These are phyloP conservation scores for Xanthoceras sorbifolium DNA, from an alignment of 345 rosid genomes.

Conservation along the genomic window DNA sequence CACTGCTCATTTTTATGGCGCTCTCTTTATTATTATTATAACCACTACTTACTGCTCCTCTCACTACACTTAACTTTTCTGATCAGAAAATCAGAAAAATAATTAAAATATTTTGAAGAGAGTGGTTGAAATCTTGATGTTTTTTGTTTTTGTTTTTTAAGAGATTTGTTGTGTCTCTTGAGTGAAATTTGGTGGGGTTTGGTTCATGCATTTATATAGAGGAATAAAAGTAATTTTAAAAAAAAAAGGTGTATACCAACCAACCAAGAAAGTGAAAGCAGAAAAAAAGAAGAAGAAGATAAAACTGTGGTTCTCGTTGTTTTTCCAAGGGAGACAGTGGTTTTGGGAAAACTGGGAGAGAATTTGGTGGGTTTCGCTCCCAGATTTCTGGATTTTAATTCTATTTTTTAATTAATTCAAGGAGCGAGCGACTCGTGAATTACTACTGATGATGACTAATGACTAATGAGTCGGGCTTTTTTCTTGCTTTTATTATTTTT, in stretches of 20 bases:
- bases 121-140: too few species aligned
- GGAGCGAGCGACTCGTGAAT: not conserved
- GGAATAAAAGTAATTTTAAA: too few species aligned
- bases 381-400: conserved; percentile 7
- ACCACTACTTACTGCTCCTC: too few species aligned
- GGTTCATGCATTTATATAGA: not conserved
- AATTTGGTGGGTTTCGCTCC: conserved; percentile 4
- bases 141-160: too few species aligned
- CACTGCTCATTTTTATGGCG: conserved; percentile 21
- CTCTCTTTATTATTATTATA: not conserved
- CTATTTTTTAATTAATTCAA: conserved; percentile 15
- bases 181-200: not conserved
- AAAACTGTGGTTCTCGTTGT: not conserved
- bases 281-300: too few species aligned
- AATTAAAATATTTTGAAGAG: too few species aligned
- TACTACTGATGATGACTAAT: not conserved
- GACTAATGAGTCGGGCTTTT: too few species aligned
- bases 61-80: too few species aligned
- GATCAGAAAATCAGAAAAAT: too few species aligned
- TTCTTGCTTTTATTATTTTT: too few species aligned
- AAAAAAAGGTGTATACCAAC: too few species aligned
- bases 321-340: conserved; percentile 8
- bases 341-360: conserved; percentile 6
- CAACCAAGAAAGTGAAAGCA: too few species aligned
- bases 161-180: not conserved